Evolutionary conservation across 2,329 filamentous ascomycete species (phyloP), one percentile per base, ranked within the genome.

Genomic region (Cladophialophora exuberans): DNA sequence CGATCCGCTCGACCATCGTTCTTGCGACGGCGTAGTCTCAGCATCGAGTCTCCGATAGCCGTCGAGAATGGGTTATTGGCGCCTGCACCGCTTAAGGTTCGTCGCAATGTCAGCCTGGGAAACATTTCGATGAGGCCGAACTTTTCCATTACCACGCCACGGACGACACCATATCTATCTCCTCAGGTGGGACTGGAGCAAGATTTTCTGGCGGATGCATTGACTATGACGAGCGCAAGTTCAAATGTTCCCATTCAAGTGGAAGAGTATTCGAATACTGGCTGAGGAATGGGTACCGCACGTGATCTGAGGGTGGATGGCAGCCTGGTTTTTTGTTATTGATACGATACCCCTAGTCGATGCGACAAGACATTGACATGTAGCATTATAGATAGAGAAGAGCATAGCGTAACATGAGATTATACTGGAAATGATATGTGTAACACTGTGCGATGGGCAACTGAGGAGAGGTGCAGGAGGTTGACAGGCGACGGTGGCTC

Each of bases 71-170:
- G 33, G 22, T 20, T 51, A 28, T 20, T 26, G 18, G 11, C 30
- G 9, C 20, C 47, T 23, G 25, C 3, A 17, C 43, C 58, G 1
- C 23, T 60, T 26, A 49, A 45, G 28, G 58, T 57, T 17, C 58
- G 58, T n/a, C 58, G 58, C 17, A 60, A 60, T 52, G 54, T 48
- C 33, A 60, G 58, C 38, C 30, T 60, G 25, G 51, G 54, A 11
- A 57, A 47, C 25, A 60, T 60, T 35, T 28, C 52, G 15, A 20
- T 60, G 36, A 57, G 51, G 31, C 54, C 46, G 6, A 42, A 18
- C 25, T 45, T 52, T 17, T 52, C 54, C 17, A 13, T 57, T 7
- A 39, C 48, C 22, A 54, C 51, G 13, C 54, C 54, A 18, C 51
- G 52, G 41, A 57, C 51, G 5, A 57, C 54, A 11, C 54, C 58